Conservation (phyloP, 306 rosid species). For the Lathyrus sativus region DNA sequence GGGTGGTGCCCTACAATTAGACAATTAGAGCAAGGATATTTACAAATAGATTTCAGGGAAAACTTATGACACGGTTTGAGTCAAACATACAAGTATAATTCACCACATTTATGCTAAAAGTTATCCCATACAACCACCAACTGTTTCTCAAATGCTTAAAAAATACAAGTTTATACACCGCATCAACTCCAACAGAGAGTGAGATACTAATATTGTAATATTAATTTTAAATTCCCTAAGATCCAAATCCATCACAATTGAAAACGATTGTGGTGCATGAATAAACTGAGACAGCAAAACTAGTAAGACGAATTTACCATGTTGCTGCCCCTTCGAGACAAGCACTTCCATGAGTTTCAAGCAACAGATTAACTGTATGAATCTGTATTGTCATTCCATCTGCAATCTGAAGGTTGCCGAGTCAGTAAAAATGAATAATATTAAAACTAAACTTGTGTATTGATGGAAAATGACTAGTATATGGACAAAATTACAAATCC, state of each 20-base stretch:
- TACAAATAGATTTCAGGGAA: slow-evolving; percentile 12
- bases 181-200: slow-evolving; percentile 25
- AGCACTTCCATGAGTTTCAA: slow-evolving; percentile 89
- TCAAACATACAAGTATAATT: slow-evolving; percentile 22
- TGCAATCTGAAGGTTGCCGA: slow-evolving; percentile 66
- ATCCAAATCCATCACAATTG: slow-evolving; percentile 4
- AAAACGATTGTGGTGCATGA: slow-evolving; percentile 23
- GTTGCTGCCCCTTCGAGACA: slow-evolving; percentile 70
- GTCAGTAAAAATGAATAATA: slow-evolving; percentile 37
- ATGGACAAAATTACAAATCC: slow-evolving; percentile 20
- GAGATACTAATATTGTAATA: slow-evolving; percentile 11
- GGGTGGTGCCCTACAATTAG: slow-evolving; percentile 75
- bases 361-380: slow-evolving; percentile 75
- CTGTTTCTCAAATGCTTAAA: not conserved
- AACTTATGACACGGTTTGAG: slow-evolving; percentile 17
- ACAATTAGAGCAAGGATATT: slow-evolving; percentile 30
- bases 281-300: slow-evolving; percentile 26
- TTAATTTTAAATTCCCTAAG: slow-evolving; percentile 32
- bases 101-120: slow-evolving; percentile 18
- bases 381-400: slow-evolving; percentile 98
- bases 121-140: slow-evolving; percentile 22
- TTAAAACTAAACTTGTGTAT: slow-evolving; percentile 30
- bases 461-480: not conserved
- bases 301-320: slow-evolving; percentile 55
- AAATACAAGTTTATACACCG: slow-evolving; percentile 5